Base-by-base conservation (phyloP, 169 alveolate genomes). In the Eimeria tenella region DNA sequence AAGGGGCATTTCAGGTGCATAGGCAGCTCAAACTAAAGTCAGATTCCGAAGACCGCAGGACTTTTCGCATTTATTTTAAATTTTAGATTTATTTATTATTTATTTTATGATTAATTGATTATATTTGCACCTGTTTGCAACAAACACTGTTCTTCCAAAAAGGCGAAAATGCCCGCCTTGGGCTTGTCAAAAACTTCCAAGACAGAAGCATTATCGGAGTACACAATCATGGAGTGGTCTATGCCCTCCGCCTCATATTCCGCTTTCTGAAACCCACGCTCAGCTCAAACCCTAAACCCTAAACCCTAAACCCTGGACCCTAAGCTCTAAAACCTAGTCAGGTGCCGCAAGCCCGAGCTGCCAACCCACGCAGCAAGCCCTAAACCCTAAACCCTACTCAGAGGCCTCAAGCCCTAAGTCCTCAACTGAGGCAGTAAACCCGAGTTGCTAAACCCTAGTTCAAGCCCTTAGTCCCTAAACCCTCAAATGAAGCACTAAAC, bases 111-210 rank as follows among this genome's bases (percentile, higher is more conserved):
- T n/a, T n/a, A n/a, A n/a, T n/a, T n/a, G n/a, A n/a, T n/a, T n/a
- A n/a, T n/a, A n/a, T n/a, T n/a, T n/a, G n/a, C n/a, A 84, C 97
- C 96, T 63, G 95, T 95, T 25, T 95, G 94, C n/a, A 95, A 73
- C 11, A 95, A 87, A 73, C 97, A 95, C 82, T 95, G 94, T 53
- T 95, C 97, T 31, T 95, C 97, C 10, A 95, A 94, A 79, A 94
- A 87, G 25, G 94, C 96, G 62, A 95, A 93, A 56, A 95, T 77
- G 50, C 97, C 95, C 19, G 95, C 95, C 77, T 95, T 95, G 17
- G 94, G 94, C 55, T 90, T 90, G 55, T 90, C 94, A 17, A 90
- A 90, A 21, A 90, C 90, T 53, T 90, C 87, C 21, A 86, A 49
- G 9, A 91, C 95, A 1, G 56, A 25, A 5, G 90, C 92, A 19